Conservation (phyloP, 2,329 filamentous ascomycete genomes). For the Beauveria caledonica region DNA sequence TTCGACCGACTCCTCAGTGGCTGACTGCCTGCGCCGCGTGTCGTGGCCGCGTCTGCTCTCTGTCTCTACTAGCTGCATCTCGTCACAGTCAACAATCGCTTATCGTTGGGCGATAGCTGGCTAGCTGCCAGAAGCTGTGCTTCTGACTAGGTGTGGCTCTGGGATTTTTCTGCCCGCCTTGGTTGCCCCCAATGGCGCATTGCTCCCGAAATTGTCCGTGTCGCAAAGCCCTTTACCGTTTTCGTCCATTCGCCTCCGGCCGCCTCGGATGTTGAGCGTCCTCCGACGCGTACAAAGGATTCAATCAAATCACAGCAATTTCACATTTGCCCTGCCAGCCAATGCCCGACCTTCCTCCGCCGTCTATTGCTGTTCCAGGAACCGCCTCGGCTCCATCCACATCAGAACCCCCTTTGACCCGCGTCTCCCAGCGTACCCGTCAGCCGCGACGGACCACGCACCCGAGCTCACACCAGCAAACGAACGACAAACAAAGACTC, state of each 20-base stretch:
- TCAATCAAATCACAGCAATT: background rate
- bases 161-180: background rate
- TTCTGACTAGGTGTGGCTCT: background rate
- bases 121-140: background rate
- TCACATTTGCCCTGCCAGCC: background rate
- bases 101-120: background rate
- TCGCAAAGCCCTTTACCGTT: slow-evolving; percentile 1
- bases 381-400: background rate
- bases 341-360: background rate
- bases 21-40: background rate
- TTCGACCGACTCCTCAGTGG: background rate
- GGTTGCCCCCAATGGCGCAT: background rate
- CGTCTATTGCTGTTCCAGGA: background rate
- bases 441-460: slow-evolving; percentile 2
- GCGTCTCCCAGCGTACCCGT: slow-evolving; percentile 8
- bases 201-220: background rate
- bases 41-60: background rate
- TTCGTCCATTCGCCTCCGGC: background rate
- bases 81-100: background rate
- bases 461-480: slow-evolving; percentile 6
- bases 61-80: background rate
- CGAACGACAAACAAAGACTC: slow-evolving; percentile 3
- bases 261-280: background rate
- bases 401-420: background rate
- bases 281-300: background rate